Evolutionary conservation across 1,139 yeast genomes (phyloP).

Genomic region (Zygosaccharomyces pseudobailii): DNA sequence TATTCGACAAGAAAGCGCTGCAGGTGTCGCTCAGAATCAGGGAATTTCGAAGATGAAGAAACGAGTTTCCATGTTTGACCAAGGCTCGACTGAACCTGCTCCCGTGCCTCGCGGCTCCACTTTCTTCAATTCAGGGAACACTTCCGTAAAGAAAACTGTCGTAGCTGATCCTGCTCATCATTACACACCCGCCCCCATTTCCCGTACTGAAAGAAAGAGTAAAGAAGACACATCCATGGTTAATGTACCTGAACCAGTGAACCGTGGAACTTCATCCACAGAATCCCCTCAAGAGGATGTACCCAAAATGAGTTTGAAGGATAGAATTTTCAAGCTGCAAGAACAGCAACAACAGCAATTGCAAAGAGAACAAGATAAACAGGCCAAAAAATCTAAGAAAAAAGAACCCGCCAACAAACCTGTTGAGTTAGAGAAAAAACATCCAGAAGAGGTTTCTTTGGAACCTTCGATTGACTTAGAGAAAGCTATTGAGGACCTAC

Average conservation of each 20-base stretch:
- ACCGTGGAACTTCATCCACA: slow-evolving; percentile 13
- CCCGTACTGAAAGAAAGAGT: slow-evolving; percentile 6
- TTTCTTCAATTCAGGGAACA: slow-evolving; percentile 6
- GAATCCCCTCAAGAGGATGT: slow-evolving; percentile 41
- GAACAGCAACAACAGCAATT: slow-evolving; percentile 78
- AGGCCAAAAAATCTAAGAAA: slow-evolving; percentile 54
- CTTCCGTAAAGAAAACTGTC: slow-evolving; percentile 14
- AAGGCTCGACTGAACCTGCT: slow-evolving; percentile 13
- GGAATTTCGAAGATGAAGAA: slow-evolving; percentile 15
- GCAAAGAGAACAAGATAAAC: slow-evolving; percentile 62
- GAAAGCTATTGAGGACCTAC: neutral
- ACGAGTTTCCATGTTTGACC: slow-evolving; percentile 14
- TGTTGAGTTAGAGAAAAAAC: neutral
- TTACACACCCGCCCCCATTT: slow-evolving; percentile 11
- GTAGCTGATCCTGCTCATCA: slow-evolving; percentile 17
- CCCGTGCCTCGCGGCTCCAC: slow-evolving; percentile 9
- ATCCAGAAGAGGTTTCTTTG: neutral
- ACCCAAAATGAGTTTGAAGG: slow-evolving; percentile 79
- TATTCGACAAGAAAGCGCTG: neutral
- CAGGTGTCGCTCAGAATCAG: slow-evolving; percentile 5
- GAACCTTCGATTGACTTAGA: neutral
- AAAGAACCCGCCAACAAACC: slow-evolving; percentile 31
- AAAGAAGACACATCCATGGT: neutral
- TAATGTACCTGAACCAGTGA: slow-evolving; percentile 21
- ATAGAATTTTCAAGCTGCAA: slow-evolving; percentile 79